phyloP scores from a whole-genome alignment of 768 basidiomycete genomes.

The Phlebiopsis flavidoalba region DNA sequence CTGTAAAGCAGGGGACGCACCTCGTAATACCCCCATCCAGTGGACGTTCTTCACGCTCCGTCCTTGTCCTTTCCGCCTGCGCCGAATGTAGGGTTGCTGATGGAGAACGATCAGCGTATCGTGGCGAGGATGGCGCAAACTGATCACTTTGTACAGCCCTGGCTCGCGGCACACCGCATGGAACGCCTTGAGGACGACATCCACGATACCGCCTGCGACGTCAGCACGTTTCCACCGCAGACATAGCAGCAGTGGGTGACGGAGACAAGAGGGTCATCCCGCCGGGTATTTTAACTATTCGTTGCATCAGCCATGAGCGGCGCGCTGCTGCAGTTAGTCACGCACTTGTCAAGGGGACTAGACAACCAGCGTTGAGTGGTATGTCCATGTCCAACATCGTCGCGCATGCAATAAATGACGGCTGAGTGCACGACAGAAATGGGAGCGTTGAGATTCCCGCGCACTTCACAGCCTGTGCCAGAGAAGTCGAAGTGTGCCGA shows the following conservation, averaged over 20 bases:
- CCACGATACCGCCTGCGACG: conserved; percentile 91
- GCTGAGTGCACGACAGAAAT: conserved; percentile 85
- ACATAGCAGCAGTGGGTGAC: conserved; percentile 83
- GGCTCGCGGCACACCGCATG: conserved; percentile 87
- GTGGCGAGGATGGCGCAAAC: background rate
- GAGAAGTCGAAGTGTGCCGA: conserved; percentile 83
- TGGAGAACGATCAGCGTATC: background rate
- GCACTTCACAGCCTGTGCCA: conserved; percentile 79
- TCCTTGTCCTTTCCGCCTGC: conserved; percentile 78
- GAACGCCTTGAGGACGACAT: conserved; percentile 91
- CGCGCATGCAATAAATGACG: conserved; percentile 84
- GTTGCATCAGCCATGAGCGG: conserved; percentile 4
- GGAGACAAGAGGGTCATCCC: conserved; percentile 78
- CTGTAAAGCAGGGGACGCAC: conserved; percentile 14
- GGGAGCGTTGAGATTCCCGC: conserved; percentile 81
- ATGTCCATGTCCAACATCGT: conserved; percentile 85
- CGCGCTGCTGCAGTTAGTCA: background rate
- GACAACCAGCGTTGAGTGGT: conserved; percentile 90
- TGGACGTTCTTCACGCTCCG: conserved; percentile 60
- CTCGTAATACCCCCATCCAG: conserved; percentile 87
- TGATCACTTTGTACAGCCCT: conserved; percentile 84
- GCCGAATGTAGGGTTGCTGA: conserved; percentile 85
- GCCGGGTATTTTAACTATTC: conserved; percentile 67
- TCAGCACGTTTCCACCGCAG: conserved; percentile 89
- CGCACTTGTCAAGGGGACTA: conserved; percentile 78